Evolutionary conservation across 352 stramenopile genomes (phyloP).

Genomic region (Thalassiosira livingstoniorum): DNA sequence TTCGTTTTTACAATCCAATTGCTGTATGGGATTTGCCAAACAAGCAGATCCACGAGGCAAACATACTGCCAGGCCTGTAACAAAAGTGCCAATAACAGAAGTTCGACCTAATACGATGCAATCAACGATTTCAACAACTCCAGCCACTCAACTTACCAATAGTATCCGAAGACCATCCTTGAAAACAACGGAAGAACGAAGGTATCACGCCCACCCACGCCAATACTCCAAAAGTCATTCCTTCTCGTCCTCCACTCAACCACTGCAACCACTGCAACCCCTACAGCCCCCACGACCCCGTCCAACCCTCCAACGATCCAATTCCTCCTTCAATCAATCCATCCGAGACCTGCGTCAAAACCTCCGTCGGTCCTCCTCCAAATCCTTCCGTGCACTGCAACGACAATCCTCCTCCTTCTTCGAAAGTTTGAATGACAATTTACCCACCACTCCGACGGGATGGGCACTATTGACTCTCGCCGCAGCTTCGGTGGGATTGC

Average conservation of each 20-base stretch:
- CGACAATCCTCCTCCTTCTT: slow-evolving; percentile 51
- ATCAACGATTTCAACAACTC: too few species aligned
- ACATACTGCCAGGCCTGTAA: too few species aligned
- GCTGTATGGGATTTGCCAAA: too few species aligned
- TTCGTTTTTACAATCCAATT: too few species aligned
- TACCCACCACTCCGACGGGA: slow-evolving; percentile 58
- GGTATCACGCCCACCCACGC: background rate
- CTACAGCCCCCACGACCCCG: background rate
- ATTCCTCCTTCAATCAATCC: slow-evolving; percentile 7
- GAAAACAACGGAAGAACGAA: too few species aligned
- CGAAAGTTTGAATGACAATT: slow-evolving; percentile 20
- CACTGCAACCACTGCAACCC: background rate
- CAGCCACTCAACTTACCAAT: too few species aligned
- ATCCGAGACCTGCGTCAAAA: slow-evolving; percentile 3
- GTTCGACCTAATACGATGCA: too few species aligned
- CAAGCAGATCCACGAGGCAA: too few species aligned
- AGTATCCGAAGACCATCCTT: too few species aligned
- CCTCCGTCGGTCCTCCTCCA: slow-evolving; percentile 15
- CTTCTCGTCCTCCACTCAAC: background rate
- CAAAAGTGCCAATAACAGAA: too few species aligned
- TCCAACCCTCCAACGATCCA: slow-evolving; percentile 1
- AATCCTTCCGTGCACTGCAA: slow-evolving; percentile 27
- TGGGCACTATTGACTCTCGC: slow-evolving; percentile 57
- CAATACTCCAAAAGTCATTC: background rate
- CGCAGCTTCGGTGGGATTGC: slow-evolving; percentile 41